Percentiles rank a stretch among this genome's conserved stretches.
Evolutionary conservation across 495 filamentous ascomycete species (phyloP).

Genomic region (Xylaria flabelliformis): DNA sequence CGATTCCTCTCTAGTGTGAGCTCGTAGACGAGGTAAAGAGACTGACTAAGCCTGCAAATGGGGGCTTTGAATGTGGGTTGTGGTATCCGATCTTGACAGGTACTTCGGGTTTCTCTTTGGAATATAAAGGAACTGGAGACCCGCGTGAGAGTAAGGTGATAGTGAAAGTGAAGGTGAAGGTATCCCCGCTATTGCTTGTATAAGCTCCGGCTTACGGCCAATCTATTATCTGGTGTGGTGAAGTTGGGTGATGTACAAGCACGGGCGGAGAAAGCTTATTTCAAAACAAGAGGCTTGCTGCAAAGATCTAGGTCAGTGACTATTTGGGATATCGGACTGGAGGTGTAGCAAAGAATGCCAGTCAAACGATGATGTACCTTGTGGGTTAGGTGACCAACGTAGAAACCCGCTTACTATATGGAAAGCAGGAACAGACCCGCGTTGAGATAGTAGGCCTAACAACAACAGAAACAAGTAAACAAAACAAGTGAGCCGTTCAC

Average conservation of each 20-base stretch:
- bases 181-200: not conserved
- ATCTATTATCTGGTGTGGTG: not conserved
- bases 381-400: not conserved
- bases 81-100: not conserved
- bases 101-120: not conserved
- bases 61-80: not conserved
- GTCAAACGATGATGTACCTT: not conserved
- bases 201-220: slow-evolving; percentile 6
- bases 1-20: not conserved
- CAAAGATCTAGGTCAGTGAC: not conserved
- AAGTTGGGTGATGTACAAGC: not conserved
- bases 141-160: not conserved
- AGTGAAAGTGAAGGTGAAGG: not conserved
- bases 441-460: not conserved
- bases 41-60: not conserved
- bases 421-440: not conserved
- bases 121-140: not conserved
- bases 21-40: not conserved
- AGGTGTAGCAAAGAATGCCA: not conserved
- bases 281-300: not conserved
- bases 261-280: not conserved
- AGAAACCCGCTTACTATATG: not conserved
- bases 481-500: not conserved
- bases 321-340: not conserved
- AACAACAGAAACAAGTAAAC: not conserved